phyloP scores from a whole-genome alignment of 768 basidiomycete species.

The Nidularia pulvinata region DNA sequence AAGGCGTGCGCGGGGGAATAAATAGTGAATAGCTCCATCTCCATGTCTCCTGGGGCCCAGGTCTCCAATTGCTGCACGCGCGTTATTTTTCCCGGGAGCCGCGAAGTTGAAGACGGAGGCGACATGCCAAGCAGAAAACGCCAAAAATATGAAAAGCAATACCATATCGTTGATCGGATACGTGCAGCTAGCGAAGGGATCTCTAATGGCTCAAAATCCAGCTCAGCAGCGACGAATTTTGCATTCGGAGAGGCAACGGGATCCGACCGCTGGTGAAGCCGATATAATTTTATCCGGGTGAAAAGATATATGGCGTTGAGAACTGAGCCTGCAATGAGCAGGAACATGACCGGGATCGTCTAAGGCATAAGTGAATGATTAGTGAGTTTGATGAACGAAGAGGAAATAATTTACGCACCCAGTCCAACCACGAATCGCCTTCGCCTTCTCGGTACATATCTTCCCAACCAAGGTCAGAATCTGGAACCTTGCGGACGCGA shows the following conservation, averaged over 20 bases:
- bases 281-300: conserved; percentile 68
- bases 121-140: conserved; percentile 68
- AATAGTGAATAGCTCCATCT: conserved; percentile 66
- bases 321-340: conserved; percentile 53
- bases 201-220: conserved; percentile 41
- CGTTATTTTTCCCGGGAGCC: conserved; percentile 37
- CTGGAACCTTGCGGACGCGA: conserved; percentile 52
- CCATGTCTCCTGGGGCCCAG: conserved; percentile 77
- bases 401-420: conserved; percentile 47
- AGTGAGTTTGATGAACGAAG: conserved; percentile 7
- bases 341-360: conserved; percentile 64
- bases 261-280: conserved; percentile 60
- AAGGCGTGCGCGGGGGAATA: conserved; percentile 81
- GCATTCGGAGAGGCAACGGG: conserved; percentile 73
- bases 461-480: conserved; percentile 78
- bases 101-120: conserved; percentile 34
- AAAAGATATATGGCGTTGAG: conserved; percentile 69
- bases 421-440: conserved; percentile 74
- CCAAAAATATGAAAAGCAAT: conserved; percentile 52
- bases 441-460: conserved; percentile 72
- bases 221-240: conserved; percentile 58
- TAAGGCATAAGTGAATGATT: conserved; percentile 18
- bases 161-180: conserved; percentile 45
- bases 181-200: conserved; percentile 46
- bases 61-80: conserved; percentile 77